These are phyloP conservation scores for Sarocladium strictum DNA, from an alignment of 2,329 filamentous ascomycete genomes.

Conservation along the genomic window DNA sequence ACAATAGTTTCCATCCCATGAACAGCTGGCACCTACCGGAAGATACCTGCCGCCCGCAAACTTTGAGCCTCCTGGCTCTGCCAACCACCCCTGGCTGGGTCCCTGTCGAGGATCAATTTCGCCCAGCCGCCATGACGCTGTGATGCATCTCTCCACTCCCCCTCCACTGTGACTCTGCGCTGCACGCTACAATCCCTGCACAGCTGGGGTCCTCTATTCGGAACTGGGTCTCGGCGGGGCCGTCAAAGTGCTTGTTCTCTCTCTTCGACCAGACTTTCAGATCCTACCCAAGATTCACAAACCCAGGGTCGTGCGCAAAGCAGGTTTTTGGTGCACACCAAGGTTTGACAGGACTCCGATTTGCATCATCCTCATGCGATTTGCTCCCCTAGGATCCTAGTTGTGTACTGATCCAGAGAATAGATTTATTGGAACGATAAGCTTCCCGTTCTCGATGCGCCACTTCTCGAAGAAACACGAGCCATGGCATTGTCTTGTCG, in stretches of 20 bases:
- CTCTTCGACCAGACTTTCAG: background rate
- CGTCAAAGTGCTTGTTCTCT: background rate
- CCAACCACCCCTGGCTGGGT: background rate
- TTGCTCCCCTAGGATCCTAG: background rate
- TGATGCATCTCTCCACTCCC: background rate
- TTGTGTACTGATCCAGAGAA: background rate
- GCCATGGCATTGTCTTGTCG: background rate
- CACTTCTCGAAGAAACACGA: conserved; percentile 1
- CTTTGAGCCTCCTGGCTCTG: background rate
- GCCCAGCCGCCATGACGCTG: conserved; percentile 9
- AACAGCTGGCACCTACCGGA: background rate
- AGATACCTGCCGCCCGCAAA: background rate
- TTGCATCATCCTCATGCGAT: conserved; percentile 4
- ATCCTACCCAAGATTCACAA: conserved; percentile 6
- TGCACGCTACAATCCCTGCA: background rate
- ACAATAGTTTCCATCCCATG: too few species aligned
- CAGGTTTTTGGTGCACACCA: background rate
- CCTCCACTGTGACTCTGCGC: background rate
- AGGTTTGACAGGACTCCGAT: background rate
- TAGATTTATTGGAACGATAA: background rate
- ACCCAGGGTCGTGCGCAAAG: background rate
- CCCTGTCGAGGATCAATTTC: conserved; percentile 6
- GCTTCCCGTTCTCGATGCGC: background rate
- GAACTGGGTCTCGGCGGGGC: background rate
- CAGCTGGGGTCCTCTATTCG: conserved; percentile 2